A percentile compares a stretch with the other conserved stretches of the same genome.
Conservation (phyloP, 1,139 yeast species). For the Magnusiomyces clavatus region DNA sequence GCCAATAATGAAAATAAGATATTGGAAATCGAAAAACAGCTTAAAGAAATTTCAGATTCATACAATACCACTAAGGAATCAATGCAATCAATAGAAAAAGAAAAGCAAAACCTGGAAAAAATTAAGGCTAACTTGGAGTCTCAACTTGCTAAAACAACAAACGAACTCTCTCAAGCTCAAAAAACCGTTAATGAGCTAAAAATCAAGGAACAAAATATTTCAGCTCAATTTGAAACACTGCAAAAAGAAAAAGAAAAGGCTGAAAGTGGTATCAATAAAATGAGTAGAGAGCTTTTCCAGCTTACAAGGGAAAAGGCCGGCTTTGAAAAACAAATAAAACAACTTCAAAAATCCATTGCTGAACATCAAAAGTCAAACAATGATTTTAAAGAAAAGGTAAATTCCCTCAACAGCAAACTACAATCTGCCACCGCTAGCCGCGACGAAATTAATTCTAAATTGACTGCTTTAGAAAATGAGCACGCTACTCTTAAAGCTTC, state of each 20-base stretch:
- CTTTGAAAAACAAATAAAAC: slow-evolving; percentile 40
- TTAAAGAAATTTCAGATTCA: slow-evolving; percentile 12
- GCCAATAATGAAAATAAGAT: slow-evolving; percentile 15
- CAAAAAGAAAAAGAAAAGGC: slow-evolving; percentile 55
- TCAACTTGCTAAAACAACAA: slow-evolving; percentile 13
- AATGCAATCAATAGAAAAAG: slow-evolving; percentile 13
- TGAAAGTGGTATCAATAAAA: slow-evolving; percentile 83
- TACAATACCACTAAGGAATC: slow-evolving; percentile 11
- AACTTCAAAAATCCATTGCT: slow-evolving; percentile 19
- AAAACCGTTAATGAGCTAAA: slow-evolving; percentile 24
- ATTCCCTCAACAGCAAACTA: slow-evolving; percentile 16
- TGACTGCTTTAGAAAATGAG: slow-evolving; percentile 12
- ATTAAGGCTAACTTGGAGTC: slow-evolving; percentile 16
- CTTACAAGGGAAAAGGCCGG: slow-evolving; percentile 54
- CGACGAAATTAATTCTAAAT: slow-evolving; percentile 13
- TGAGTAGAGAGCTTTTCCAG: slow-evolving; percentile 74
- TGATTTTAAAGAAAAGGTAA: slow-evolving; percentile 14
- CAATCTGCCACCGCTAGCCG: slow-evolving; percentile 9
- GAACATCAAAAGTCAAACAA: slow-evolving; percentile 21
- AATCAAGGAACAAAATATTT: slow-evolving; percentile 32
- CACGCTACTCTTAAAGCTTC: slow-evolving; percentile 9
- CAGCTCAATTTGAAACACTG: slow-evolving; percentile 34
- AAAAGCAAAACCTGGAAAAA: slow-evolving; percentile 10
- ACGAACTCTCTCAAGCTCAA: slow-evolving; percentile 17
- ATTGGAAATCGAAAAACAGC: slow-evolving; percentile 13